Evolutionary conservation across 129 eudicot species (phyloP).

Genomic region (Kitagawia praeruptora): DNA sequence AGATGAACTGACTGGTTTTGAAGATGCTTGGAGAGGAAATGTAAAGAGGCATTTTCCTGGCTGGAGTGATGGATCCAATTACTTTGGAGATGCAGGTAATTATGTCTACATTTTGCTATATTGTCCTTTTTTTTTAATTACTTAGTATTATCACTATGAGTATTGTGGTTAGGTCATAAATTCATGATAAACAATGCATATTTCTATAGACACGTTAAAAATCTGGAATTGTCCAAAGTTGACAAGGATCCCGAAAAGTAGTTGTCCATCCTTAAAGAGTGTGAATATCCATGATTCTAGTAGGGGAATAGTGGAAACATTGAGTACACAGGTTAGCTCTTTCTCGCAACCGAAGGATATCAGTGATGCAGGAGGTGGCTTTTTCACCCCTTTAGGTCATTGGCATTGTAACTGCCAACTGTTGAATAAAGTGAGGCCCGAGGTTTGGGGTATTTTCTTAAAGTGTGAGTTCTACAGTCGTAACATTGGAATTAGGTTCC

Average conservation of each 20-base stretch:
- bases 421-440: background rate
- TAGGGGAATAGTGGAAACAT: background rate
- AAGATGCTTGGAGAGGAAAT: constrained; percentile 73
- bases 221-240: background rate
- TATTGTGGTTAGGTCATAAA: background rate
- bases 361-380: background rate
- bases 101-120: background rate
- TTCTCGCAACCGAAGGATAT: background rate
- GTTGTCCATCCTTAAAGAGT: background rate
- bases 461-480: background rate
- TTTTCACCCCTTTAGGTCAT: background rate
- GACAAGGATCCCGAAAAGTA: background rate
- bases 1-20: constrained; percentile 77
- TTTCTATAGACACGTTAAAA: background rate
- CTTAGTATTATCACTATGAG: background rate
- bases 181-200: background rate
- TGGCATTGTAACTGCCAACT: background rate
- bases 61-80: constrained; percentile 35
- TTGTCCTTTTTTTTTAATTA: background rate
- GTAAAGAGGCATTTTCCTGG: constrained; percentile 37
- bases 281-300: background rate
- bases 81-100: constrained; percentile 29
- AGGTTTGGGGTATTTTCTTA: background rate
- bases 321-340: background rate
- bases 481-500: background rate